phyloP scores from a whole-genome alignment of 1,284 basidiomycete genomes.

The Irpex sp. region DNA sequence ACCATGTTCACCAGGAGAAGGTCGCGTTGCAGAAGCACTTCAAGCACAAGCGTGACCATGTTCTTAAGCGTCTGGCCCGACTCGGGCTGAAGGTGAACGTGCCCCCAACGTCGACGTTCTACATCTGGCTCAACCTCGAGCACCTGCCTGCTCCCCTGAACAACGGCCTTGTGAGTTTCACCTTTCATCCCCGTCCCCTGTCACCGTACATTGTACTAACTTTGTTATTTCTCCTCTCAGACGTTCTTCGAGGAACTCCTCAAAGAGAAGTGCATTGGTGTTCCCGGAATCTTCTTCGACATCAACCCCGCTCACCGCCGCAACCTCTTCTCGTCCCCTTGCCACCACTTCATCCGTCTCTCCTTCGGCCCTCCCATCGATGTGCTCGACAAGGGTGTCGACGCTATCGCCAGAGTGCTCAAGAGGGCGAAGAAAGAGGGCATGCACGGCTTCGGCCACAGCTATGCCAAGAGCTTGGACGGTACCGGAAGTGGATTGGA shows the following conservation, averaged over 20 bases:
- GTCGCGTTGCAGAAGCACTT: conserved; percentile 85
- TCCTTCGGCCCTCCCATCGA: conserved; percentile 86
- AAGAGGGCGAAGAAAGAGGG: conserved; percentile 65
- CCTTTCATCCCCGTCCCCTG: conserved; percentile 22
- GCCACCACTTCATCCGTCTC: conserved; percentile 84
- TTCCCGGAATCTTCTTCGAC: conserved; percentile 91
- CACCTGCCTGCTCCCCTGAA: conserved; percentile 77
- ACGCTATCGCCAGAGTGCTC: conserved; percentile 82
- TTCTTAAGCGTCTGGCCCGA: conserved; percentile 75
- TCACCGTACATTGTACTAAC: not conserved
- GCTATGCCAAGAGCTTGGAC: conserved; percentile 62
- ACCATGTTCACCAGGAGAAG: conserved; percentile 71
- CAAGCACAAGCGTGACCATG: conserved; percentile 87
- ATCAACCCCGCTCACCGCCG: conserved; percentile 81
- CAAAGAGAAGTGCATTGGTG: conserved; percentile 87
- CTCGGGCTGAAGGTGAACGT: conserved; percentile 76
- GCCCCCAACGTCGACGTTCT: conserved; percentile 79
- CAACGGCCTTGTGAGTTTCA: conserved; percentile 66
- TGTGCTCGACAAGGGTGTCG: conserved; percentile 81
- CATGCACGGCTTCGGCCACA: conserved; percentile 56
- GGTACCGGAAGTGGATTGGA: conserved; percentile 13
- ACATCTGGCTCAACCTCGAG: conserved; percentile 88
- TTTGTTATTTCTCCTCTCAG: conserved; percentile 27
- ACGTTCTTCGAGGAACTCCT: conserved; percentile 95
- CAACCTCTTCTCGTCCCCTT: conserved; percentile 88